A percentile compares a stretch with the other conserved stretches of the same genome.
These are phyloP conservation scores for Naganishia onofrii DNA, from an alignment of 768 basidiomycete genomes.

Conservation along the genomic window DNA sequence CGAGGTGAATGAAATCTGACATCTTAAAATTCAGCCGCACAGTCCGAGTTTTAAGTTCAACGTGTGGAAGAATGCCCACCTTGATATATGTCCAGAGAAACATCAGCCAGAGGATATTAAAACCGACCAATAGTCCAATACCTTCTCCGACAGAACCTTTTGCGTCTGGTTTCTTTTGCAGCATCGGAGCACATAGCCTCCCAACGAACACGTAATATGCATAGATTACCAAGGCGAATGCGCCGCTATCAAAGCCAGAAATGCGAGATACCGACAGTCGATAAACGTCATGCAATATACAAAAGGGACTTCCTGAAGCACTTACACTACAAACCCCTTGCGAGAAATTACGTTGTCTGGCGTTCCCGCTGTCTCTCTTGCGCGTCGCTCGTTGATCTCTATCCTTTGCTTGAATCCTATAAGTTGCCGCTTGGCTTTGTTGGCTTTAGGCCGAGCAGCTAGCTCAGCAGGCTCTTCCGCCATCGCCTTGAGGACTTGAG, in stretches of 20 bases:
- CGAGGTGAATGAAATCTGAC: constrained; percentile 14
- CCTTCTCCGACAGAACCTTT: constrained; percentile 28
- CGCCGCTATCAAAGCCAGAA: constrained; percentile 5
- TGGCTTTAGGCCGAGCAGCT: too few relatives aligned
- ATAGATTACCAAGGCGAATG: constrained; percentile 19
- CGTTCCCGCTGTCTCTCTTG: constrained; percentile 9
- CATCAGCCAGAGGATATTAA: constrained; percentile 65
- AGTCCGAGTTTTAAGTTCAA: background rate
- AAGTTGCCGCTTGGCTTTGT: constrained; percentile 7
- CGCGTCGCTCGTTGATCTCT: constrained; percentile 18
- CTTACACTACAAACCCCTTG: constrained; percentile 18
- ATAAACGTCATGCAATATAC: background rate
- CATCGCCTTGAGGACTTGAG: background rate
- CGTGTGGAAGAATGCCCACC: constrained; percentile 55
- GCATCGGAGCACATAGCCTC: constrained; percentile 30
- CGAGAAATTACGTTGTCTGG: constrained; percentile 10
- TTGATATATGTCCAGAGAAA: constrained; percentile 74
- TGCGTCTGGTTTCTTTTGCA: constrained; percentile 19
- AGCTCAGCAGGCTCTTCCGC: background rate
- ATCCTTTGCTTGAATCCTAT: constrained; percentile 23
- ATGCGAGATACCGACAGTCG: background rate
- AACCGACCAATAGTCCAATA: constrained; percentile 64
- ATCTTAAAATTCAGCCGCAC: background rate
- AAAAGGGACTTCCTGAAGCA: background rate
- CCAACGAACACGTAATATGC: constrained; percentile 34